Evolutionary conservation across 306 rosid genomes (phyloP), one percentile per base, ranked within the genome.

Genomic region (Ammopiptanthus mongolicus): DNA sequence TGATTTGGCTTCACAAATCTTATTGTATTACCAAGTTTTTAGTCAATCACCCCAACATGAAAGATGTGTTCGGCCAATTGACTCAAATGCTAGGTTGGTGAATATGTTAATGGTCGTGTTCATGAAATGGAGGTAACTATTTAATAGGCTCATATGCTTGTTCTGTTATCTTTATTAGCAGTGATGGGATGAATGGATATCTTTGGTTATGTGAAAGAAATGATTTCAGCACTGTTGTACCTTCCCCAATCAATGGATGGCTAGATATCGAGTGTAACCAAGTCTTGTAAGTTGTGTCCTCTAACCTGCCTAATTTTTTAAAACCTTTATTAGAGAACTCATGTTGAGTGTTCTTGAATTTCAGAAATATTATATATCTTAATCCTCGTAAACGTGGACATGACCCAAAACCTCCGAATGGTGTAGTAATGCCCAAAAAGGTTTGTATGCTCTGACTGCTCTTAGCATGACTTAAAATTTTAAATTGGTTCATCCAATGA

Each of bases 131-230:
- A 5, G 41, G 34, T 9, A 48, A 42, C 74, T 22, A 58, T 58
- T 57, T 28, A 76, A 8, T 31, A 14, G 33, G 34, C n/a, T 64
- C 63, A 12, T 62, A 58, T 71, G 14, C 51, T 58, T 60, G 0
- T 58, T 48, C 25, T 39, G 46, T 34, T 50, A 1, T 28, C 6
- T 58, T 67, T 8, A 51, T 84, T 67, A 69, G 74, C 85, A 89
- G 95, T 72, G 85, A 86, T 62, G 90, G 97, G 73, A 91, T 91
- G 95, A 89, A 87, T 79, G 97, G 97, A 70, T 89, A 11, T 73
- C 76, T 89, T 71, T 87, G 87, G 90, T 74, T 89, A 52, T 59
- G 84, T 50, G 93, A 91, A 82, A 87, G 92, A 74, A 91, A 86
- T 83, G 87, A 63, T 8, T 3, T 86, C 19, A 80, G 65, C 60